Base-by-base conservation (phyloP, 2,329 filamentous ascomycete species). In the Neopestalotiopsis sp. region DNA sequence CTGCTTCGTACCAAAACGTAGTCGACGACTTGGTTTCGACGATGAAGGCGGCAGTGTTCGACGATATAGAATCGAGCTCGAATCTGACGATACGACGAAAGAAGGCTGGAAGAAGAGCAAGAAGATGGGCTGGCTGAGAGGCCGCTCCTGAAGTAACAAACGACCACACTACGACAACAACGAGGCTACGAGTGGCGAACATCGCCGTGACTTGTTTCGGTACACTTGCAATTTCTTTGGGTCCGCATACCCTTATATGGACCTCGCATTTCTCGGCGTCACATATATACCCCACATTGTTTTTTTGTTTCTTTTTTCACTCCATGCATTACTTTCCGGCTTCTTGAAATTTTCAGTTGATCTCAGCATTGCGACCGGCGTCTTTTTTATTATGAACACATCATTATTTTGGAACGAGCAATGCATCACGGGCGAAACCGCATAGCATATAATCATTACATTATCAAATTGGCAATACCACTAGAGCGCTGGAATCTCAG, bases 1-100 rank as follows among this genome's bases (percentile, higher is more conserved):
- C 70, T 91, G 89, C 77, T 86, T 91, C 68, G 79, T 88, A 1
- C 85, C 88, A 13, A 81, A 81, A 64, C 81, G 81, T 42, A 80
- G 79, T 70, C 82, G 81, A 63, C 80, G 85, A 56, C 84, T 89
- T 13, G 81, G 83, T 2, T 91, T 91, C 69, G 88, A 90, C 72
- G 88, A 90, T 73, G 89, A 91, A 75, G 81, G 84, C 1, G 89
- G 89, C 24, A 91, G 89, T 69, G 89, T 91, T 69, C 83, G 89
- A 17, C 83, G 89, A 17, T 91, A 91, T 76, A 81, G 89, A 4
- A 81, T 91, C 3, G 85, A 88, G 52, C 80, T 91, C 3, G 87
- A 89, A 20, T 82, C 82, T 45, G 84, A 84, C 17, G 82, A 82
- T 45, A 74, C 61, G 3, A 70, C 60, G 13, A 70, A 76, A 42